phyloP scores from a whole-genome alignment of 495 filamentous ascomycete genomes.

The Choiromyces venosus region DNA sequence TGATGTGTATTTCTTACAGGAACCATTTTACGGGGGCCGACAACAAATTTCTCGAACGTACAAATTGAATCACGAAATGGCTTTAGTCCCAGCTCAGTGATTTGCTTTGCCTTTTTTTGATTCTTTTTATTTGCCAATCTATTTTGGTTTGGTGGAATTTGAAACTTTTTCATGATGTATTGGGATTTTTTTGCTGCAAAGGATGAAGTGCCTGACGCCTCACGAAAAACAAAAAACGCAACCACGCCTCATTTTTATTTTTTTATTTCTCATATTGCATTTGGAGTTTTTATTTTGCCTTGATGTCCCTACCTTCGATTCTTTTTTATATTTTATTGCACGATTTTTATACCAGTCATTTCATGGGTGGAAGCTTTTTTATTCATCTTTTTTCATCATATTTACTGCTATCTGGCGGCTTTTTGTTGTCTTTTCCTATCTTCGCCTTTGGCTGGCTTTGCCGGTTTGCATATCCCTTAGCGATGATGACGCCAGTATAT shows the following conservation, averaged over 20 bases:
- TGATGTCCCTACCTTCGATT: not conserved
- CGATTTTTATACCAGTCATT: constrained; percentile 35
- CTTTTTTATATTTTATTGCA: constrained; percentile 28
- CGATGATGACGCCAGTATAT: constrained; percentile 38
- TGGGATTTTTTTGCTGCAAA: constrained; percentile 18
- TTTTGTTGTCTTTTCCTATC: constrained; percentile 40
- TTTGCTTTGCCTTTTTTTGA: constrained; percentile 28
- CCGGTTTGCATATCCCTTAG: constrained; percentile 38
- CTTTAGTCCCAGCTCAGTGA: constrained; percentile 27
- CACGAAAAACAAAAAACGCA: constrained; percentile 29
- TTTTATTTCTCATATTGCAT: constrained; percentile 36
- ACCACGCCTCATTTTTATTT: constrained; percentile 21
- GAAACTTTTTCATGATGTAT: constrained; percentile 24
- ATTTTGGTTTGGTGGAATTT: constrained; percentile 29
- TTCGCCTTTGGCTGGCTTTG: constrained; percentile 38
- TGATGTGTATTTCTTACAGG: constrained; percentile 33
- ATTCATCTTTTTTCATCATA: constrained; percentile 15
- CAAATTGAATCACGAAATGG: constrained; percentile 29
- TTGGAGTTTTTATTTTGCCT: constrained; percentile 19
- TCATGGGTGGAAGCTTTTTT: constrained; percentile 44
- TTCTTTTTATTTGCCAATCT: constrained; percentile 13
- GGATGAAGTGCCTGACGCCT: not conserved
- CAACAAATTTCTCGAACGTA: constrained; percentile 45
- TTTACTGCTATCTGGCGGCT: constrained; percentile 38
- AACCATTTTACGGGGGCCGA: constrained; percentile 43